Base-by-base conservation (phyloP, 306 rosid species). In the Dryas octopetala region DNA sequence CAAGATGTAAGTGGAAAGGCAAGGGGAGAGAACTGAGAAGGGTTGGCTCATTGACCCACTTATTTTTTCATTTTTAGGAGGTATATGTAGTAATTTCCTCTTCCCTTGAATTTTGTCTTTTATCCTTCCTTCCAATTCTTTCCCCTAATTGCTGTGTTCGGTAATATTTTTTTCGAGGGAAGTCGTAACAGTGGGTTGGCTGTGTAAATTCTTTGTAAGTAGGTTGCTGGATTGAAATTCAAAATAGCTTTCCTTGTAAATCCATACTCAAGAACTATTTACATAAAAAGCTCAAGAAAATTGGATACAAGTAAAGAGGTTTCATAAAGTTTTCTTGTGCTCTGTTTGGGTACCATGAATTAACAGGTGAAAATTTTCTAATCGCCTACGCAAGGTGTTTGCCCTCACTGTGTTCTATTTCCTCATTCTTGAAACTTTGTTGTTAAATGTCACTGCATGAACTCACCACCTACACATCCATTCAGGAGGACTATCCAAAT, bases 1-100 rank as follows among this genome's bases (percentile, higher is more conserved):
- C 75, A 10, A 16, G 61, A 53, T 81, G 80, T 82, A 76, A 68
- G 84, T 78, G 86, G 76, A 79, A 57, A 62, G 82, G 73, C 55
- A 47, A 2, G 62, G 46, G 62, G 1, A 15, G 57, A 51, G 66
- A 32, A 32, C 38, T 1, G 38, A 73, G 58, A 60, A 28, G 16
- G 77, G n/a, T 45, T 73, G 9, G 46, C 58, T 16, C 49, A 73
- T 48, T 15, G 68, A 61, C 46, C 67, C 68, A 45, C 43, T 73
- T 12, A 44, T 10, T 60, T 73, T 60, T 60, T 46, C 76, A 59
- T 46, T 73, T 43, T 16, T 60, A 60, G 64, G 60, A 65, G 74
- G 74, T 10, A 49, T 23, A 19, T 48, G 69, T 58, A 59, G 70
- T 66, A 59, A 53, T 52, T 53, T 75, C 48, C 9, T 23, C 55